Percentiles rank a stretch among this genome's conserved stretches.
Conservation (phyloP, 106 monocot genomes). For the Alisma plantagoaquatica region DNA sequence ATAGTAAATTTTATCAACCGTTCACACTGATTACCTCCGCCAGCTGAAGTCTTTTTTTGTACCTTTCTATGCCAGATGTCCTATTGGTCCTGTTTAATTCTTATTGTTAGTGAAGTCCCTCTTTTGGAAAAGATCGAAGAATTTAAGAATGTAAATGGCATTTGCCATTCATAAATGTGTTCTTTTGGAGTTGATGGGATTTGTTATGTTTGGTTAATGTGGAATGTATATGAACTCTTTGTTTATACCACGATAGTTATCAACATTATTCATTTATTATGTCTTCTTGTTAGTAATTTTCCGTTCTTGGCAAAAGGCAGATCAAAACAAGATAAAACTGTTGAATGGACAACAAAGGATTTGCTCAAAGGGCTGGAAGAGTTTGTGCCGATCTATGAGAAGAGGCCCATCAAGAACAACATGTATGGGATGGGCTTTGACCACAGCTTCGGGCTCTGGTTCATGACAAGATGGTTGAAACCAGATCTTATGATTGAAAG, state of each 20-base stretch:
- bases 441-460: constrained; percentile 98
- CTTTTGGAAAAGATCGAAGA: not conserved
- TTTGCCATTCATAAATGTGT: too few species aligned
- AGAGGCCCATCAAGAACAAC: constrained; percentile 92
- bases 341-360: constrained; percentile 79
- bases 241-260: not conserved
- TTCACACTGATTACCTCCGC: too few species aligned
- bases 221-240: too few species aligned
- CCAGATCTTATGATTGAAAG: constrained; percentile 94
- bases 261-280: not conserved
- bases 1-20: too few species aligned
- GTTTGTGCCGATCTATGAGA: constrained; percentile 90
- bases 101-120: too few species aligned
- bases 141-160: too few species aligned
- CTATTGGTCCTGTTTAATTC: too few species aligned
- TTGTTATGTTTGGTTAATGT: too few species aligned
- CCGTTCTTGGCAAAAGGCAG: constrained; percentile 79
- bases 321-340: constrained; percentile 83
- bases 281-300: not conserved
- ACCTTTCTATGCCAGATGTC: too few species aligned
- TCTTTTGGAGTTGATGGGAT: too few species aligned
- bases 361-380: constrained; percentile 87
- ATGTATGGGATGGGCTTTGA: constrained; percentile 99
- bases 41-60: too few species aligned
- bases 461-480: constrained; percentile 83